Conservation (phyloP, 1,284 basidiomycete genomes). For the Leccinum subrobustum region DNA sequence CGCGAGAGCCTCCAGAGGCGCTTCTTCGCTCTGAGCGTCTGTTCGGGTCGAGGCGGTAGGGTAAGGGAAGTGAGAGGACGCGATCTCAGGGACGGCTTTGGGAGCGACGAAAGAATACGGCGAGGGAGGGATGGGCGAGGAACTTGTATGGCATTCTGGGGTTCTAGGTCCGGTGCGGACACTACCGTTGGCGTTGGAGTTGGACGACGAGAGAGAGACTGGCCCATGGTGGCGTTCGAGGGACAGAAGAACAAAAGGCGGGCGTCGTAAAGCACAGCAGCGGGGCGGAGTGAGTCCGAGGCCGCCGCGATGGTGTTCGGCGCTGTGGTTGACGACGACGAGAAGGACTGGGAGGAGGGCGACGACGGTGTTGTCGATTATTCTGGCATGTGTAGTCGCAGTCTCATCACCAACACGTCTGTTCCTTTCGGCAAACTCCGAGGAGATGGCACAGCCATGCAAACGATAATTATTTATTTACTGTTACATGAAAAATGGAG, state of each 20-base stretch:
- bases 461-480: neutral
- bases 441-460: constrained; percentile 21
- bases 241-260: constrained; percentile 1
- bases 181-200: too few relatives aligned
- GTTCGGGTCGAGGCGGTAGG: too few relatives aligned
- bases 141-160: too few relatives aligned
- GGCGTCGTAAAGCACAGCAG: neutral
- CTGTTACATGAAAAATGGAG: constrained; percentile 12
- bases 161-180: too few relatives aligned
- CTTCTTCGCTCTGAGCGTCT: too few relatives aligned
- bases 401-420: constrained; percentile 27
- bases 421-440: constrained; percentile 22
- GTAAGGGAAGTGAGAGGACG: too few relatives aligned
- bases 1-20: too few relatives aligned
- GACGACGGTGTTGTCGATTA: constrained; percentile 21
- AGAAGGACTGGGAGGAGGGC: neutral
- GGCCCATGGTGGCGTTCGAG: constrained; percentile 17
- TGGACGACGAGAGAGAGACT: too few relatives aligned
- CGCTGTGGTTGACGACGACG: constrained; percentile 19
- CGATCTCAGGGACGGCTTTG: too few relatives aligned
- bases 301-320: constrained; percentile 10
- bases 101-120: too few relatives aligned
- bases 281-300: neutral
- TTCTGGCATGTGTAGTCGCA: constrained; percentile 23
- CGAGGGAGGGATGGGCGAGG: too few relatives aligned